Evolutionary conservation across 2,329 filamentous ascomycete genomes (phyloP).

Genomic region (Biscogniauxia marginata): DNA sequence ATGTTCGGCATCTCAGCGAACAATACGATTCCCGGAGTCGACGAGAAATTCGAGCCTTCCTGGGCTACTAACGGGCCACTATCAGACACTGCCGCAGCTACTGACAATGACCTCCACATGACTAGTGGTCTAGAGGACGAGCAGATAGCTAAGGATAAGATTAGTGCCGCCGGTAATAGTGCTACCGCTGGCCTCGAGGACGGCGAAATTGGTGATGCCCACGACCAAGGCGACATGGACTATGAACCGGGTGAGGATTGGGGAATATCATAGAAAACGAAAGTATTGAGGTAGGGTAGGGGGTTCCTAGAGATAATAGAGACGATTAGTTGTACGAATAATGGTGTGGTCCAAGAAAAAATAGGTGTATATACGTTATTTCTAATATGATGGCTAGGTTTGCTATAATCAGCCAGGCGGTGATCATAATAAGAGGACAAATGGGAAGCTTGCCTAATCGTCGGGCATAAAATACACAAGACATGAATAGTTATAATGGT

Average conservation of each 20-base stretch:
- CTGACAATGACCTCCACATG: constrained; percentile 22
- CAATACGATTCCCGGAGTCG: constrained; percentile 59
- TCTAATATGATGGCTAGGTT: too few species aligned
- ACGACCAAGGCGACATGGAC: constrained; percentile 34
- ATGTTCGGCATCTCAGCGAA: constrained; percentile 51
- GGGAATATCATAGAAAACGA: constrained; percentile 19
- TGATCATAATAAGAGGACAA: too few species aligned
- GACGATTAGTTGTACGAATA: too few species aligned
- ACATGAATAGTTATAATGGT: too few species aligned
- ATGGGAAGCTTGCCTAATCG: too few species aligned
- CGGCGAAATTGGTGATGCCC: constrained; percentile 23
- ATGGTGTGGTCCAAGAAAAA: too few species aligned
- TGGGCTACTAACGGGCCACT: constrained; percentile 51
- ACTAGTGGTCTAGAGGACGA: constrained; percentile 23
- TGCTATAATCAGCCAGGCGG: too few species aligned
- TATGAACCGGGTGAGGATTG: constrained; percentile 32
- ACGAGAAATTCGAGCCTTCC: constrained; percentile 60
- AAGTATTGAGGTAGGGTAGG: neutral
- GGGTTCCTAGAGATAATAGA: too few species aligned
- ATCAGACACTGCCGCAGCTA: constrained; percentile 9
- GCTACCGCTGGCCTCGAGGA: constrained; percentile 25
- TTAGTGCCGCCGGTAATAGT: constrained; percentile 14
- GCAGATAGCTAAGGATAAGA: constrained; percentile 20
- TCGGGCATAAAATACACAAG: too few species aligned
- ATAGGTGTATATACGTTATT: too few species aligned